Conservation (phyloP, 176 grass and related monocot genomes). For the Puccinellia tenuiflora region DNA sequence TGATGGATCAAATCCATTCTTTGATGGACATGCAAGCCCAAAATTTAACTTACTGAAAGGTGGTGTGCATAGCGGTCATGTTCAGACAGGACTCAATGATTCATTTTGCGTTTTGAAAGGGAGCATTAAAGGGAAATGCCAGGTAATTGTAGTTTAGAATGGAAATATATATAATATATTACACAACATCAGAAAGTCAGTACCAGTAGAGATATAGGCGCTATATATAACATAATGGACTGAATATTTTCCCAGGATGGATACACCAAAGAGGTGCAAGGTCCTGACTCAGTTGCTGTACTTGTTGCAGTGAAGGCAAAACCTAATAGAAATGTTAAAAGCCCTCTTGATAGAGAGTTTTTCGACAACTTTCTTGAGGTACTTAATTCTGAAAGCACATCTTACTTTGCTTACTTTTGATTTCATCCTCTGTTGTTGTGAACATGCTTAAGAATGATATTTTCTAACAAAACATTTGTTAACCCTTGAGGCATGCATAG, state of each 20-base stretch:
- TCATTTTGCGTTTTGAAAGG: conserved; percentile 44
- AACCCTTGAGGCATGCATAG: neutral
- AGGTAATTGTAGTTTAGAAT: conserved; percentile 32
- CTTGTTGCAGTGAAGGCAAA: conserved; percentile 59
- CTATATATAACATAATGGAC: neutral
- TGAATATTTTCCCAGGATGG: conserved; percentile 51
- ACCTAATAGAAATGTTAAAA: conserved; percentile 48
- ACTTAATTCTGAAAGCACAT: neutral
- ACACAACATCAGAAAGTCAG: neutral
- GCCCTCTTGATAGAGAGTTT: conserved; percentile 48
- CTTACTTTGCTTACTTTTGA: neutral
- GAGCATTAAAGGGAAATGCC: conserved; percentile 46
- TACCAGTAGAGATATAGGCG: neutral
- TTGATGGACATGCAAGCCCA: conserved; percentile 37
- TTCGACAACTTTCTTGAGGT: conserved; percentile 65
- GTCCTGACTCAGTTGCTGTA: conserved; percentile 38
- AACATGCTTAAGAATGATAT: neutral
- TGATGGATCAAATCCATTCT: conserved; percentile 71
- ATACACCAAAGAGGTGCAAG: conserved; percentile 68
- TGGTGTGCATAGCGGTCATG: conserved; percentile 68
- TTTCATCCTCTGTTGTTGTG: neutral
- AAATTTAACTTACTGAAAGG: conserved; percentile 44
- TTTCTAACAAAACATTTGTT: neutral
- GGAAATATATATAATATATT: neutral
- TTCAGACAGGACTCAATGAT: conserved; percentile 51